Conservation (phyloP, 805 yeast species). For the Wickerhamiella spandovensis region DNA sequence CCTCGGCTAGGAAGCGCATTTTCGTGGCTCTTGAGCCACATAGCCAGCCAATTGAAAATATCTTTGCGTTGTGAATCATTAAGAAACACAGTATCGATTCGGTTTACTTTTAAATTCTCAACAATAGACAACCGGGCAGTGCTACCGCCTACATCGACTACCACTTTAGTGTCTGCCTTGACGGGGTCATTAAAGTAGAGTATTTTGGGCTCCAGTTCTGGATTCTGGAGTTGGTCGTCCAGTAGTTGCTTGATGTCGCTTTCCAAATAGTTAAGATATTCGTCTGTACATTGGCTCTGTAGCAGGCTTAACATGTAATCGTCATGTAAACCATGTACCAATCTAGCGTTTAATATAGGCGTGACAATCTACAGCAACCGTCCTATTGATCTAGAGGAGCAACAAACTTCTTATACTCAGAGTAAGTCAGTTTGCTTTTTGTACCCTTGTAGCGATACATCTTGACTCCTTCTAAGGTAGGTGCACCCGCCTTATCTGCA, state of each 20-base stretch:
- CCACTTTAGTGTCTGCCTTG: not conserved
- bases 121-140: constrained; percentile 10
- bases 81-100: not conserved
- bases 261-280: not conserved
- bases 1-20: not conserved
- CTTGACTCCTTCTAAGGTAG: constrained; percentile 27
- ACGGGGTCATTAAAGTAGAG: not conserved
- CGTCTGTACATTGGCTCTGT: not conserved
- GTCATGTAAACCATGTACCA: too few species aligned
- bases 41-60: not conserved
- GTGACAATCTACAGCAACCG: too few species aligned
- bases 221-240: not conserved
- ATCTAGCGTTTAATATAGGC: too few species aligned
- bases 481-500: constrained; percentile 47
- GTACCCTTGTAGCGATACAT: constrained; percentile 45
- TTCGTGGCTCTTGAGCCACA: not conserved
- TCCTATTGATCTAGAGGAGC: not conserved
- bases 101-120: not conserved
- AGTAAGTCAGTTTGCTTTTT: constrained; percentile 32
- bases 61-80: not conserved
- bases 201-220: not conserved
- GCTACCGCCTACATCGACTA: constrained; percentile 18
- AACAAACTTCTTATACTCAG: constrained; percentile 23
- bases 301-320: not conserved
- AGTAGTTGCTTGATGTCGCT: not conserved